Evolutionary conservation across 1,139 yeast genomes (phyloP).

Genomic region (Petasospora fabianii): DNA sequence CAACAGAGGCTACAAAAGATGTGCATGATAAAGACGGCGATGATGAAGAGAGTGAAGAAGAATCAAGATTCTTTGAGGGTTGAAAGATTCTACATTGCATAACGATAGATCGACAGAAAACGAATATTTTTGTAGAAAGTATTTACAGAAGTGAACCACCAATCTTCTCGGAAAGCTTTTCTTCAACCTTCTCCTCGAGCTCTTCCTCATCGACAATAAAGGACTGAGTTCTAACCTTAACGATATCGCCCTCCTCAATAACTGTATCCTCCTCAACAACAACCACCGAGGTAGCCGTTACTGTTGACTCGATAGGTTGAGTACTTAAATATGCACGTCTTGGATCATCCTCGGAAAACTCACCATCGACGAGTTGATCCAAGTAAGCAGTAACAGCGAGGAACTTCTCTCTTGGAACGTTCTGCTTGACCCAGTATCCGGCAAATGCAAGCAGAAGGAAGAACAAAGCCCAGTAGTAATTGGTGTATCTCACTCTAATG

Average conservation of each 20-base stretch:
- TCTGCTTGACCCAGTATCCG: conserved; percentile 7
- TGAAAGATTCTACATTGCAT: background rate
- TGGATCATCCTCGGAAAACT: background rate
- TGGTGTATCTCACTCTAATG: conserved; percentile 42
- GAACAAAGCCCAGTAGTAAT: conserved; percentile 11
- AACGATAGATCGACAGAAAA: background rate
- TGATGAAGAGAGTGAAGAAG: background rate
- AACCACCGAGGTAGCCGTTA: conserved; percentile 10
- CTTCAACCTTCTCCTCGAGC: conserved; percentile 5
- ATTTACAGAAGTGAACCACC: conserved; percentile 1
- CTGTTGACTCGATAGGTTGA: background rate
- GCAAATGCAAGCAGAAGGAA: conserved; percentile 9
- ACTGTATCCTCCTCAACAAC: conserved; percentile 12
- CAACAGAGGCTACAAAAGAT: background rate
- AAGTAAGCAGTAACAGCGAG: conserved; percentile 12
- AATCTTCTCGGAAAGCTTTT: conserved; percentile 5
- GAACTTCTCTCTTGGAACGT: conserved; percentile 17
- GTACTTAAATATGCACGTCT: background rate
- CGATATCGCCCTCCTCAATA: conserved; percentile 23
- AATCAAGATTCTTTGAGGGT: conserved; percentile 5
- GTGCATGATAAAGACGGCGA: background rate
- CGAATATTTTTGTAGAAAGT: background rate
- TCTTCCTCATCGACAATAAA: conserved; percentile 5
- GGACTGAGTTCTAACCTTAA: conserved; percentile 13
- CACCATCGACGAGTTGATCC: conserved; percentile 16